phyloP scores from a whole-genome alignment of 2,329 filamentous ascomycete genomes.

The Xylariaceae sp. region DNA sequence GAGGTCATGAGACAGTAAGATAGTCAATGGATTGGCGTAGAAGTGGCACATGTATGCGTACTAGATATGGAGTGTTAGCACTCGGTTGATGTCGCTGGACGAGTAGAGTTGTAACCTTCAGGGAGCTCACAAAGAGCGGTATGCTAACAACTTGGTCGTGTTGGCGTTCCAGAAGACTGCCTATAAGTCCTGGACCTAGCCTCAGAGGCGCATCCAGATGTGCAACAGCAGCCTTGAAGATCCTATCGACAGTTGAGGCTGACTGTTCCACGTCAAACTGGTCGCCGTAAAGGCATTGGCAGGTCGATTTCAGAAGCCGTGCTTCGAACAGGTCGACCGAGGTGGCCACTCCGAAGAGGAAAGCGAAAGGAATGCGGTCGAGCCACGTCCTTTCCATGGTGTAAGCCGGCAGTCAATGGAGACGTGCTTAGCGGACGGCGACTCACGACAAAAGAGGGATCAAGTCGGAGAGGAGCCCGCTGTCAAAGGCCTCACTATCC shows the following conservation, averaged over 20 bases:
- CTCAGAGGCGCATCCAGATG: constrained; percentile 48
- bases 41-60: constrained; percentile 85
- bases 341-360: constrained; percentile 74
- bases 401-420: constrained; percentile 2
- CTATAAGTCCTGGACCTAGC: constrained; percentile 56
- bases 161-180: constrained; percentile 61
- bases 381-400: constrained; percentile 50
- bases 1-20: constrained; percentile 43
- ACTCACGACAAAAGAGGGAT: constrained; percentile 60
- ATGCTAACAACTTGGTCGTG: constrained; percentile 71
- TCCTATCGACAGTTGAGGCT: constrained; percentile 61
- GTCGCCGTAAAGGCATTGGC: constrained; percentile 58
- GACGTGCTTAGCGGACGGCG: constrained; percentile 24
- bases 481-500: constrained; percentile 77
- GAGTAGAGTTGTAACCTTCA: constrained; percentile 47
- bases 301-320: constrained; percentile 60
- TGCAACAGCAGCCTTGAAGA: constrained; percentile 60
- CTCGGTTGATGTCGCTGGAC: neutral
- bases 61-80: constrained; percentile 29
- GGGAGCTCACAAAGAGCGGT: constrained; percentile 60
- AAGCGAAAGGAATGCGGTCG: constrained; percentile 66
- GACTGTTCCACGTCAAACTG: constrained; percentile 74
- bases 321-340: constrained; percentile 74
- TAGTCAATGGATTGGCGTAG: constrained; percentile 67
- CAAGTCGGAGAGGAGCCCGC: constrained; percentile 61